A percentile compares a stretch with the other conserved stretches of the same genome.
phyloP scores from a whole-genome alignment of 2,329 filamentous ascomycete genomes.

The Magnaporthales sp. region DNA sequence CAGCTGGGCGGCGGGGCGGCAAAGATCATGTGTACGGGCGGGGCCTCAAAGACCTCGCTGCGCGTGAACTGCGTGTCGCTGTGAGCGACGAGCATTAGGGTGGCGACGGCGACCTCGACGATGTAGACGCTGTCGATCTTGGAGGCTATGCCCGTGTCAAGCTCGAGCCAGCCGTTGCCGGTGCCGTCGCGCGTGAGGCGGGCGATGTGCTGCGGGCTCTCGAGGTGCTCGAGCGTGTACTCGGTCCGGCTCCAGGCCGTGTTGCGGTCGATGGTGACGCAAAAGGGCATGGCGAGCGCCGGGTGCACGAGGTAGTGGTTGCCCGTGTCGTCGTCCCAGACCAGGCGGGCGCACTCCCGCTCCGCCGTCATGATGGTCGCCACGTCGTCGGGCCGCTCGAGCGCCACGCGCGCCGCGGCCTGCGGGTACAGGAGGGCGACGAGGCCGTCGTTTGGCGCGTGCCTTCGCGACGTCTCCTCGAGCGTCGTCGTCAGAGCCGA shows the following conservation, averaged over 20 bases:
- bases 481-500: slow-evolving; percentile 50
- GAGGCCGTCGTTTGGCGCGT: slow-evolving; percentile 51
- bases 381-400: slow-evolving; percentile 50
- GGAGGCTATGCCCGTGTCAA: slow-evolving; percentile 51
- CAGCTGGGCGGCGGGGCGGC: slow-evolving; percentile 10
- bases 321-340: slow-evolving; percentile 57
- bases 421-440: slow-evolving; percentile 62
- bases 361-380: slow-evolving; percentile 54
- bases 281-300: slow-evolving; percentile 54
- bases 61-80: slow-evolving; percentile 43
- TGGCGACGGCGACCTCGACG: slow-evolving; percentile 52
- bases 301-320: slow-evolving; percentile 57
- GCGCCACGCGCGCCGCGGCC: slow-evolving; percentile 53
- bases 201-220: slow-evolving; percentile 51
- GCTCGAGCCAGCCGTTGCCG: slow-evolving; percentile 50
- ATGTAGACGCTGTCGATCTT: slow-evolving; percentile 54
- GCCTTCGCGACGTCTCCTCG: slow-evolving; percentile 43
- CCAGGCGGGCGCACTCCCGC: slow-evolving; percentile 59
- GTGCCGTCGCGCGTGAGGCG: slow-evolving; percentile 52
- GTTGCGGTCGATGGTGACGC: slow-evolving; percentile 48
- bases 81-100: slow-evolving; percentile 50
- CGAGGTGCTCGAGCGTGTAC: slow-evolving; percentile 57
- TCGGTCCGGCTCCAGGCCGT: slow-evolving; percentile 52
- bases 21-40: slow-evolving; percentile 30
- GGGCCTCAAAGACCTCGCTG: slow-evolving; percentile 50